Percentiles rank a stretch among this genome's conserved stretches.
Conservation (phyloP, 345 rosid genomes). For the Microcos paniculata region DNA sequence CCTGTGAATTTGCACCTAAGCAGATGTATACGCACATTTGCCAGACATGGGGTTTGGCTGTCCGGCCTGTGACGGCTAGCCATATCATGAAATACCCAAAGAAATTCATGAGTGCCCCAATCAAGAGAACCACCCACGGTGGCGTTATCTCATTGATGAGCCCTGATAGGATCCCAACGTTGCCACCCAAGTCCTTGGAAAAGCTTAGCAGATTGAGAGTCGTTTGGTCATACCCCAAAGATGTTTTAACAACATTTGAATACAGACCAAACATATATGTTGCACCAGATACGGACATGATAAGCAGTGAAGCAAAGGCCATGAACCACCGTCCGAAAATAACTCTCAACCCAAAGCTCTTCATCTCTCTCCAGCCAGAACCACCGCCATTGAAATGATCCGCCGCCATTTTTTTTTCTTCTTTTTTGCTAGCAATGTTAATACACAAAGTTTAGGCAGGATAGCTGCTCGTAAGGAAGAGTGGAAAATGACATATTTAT, state of each 20-base stretch:
- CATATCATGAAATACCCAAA: constrained; percentile 45
- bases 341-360: constrained; percentile 34
- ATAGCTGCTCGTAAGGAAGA: no score
- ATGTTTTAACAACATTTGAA: constrained; percentile 38
- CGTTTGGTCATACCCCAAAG: constrained; percentile 46
- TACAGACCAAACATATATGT: constrained; percentile 49
- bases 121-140: constrained; percentile 42
- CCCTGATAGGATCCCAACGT: constrained; percentile 46
- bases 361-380: constrained; percentile 19
- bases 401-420: constrained; percentile 4
- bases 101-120: constrained; percentile 44
- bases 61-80: constrained; percentile 39
- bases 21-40: constrained; percentile 52
- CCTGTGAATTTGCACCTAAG: constrained; percentile 50
- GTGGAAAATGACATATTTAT: no score
- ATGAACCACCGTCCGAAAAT: constrained; percentile 48
- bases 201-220: constrained; percentile 44
- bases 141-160: constrained; percentile 42
- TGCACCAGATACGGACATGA: constrained; percentile 52
- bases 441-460: no score
- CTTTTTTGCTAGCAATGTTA: not conserved
- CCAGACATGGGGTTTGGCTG: constrained; percentile 42
- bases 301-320: constrained; percentile 36
- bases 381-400: constrained; percentile 15
- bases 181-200: constrained; percentile 52